A percentile compares a stretch with the other conserved stretches of the same genome.
These are phyloP conservation scores for Capronia coronata DNA, from an alignment of 2,329 filamentous ascomycete genomes.

Conservation along the genomic window DNA sequence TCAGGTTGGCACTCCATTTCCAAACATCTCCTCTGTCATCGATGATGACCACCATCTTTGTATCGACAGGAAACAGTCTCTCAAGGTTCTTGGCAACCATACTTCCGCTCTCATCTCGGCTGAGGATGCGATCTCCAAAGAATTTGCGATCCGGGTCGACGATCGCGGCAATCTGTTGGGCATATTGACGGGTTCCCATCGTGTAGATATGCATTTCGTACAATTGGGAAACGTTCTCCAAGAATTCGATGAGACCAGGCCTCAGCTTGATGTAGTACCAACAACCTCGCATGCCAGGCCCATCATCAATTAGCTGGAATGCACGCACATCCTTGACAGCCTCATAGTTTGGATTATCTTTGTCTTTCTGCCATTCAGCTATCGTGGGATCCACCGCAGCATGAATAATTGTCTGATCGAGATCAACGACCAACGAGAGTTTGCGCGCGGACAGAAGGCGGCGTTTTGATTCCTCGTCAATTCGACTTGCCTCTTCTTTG, in stretches of 20 bases:
- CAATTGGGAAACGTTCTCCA: conserved; percentile 67
- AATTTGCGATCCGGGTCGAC: conserved; percentile 84
- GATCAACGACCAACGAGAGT: conserved; percentile 87
- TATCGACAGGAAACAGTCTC: conserved; percentile 89
- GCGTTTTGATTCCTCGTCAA: conserved; percentile 79
- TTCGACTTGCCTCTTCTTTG: conserved; percentile 67
- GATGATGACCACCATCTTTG: conserved; percentile 98
- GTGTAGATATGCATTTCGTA: conserved; percentile 98
- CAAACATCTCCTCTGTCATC: conserved; percentile 96
- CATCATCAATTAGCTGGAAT: conserved; percentile 86
- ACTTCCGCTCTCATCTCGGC: conserved; percentile 92
- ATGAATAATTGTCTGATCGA: conserved; percentile 98
- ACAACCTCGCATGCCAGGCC: conserved; percentile 65
- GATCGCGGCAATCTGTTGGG: conserved; percentile 81
- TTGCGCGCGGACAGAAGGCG: conserved; percentile 74
- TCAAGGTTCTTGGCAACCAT: conserved; percentile 85
- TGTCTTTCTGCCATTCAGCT: conserved; percentile 88
- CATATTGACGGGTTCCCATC: conserved; percentile 97
- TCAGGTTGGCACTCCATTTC: conserved; percentile 85
- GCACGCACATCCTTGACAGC: conserved; percentile 81
- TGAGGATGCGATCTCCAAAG: conserved; percentile 91
- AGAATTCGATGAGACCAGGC: conserved; percentile 74
- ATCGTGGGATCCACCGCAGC: conserved; percentile 95
- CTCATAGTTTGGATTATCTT: conserved; percentile 80
- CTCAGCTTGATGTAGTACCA: conserved; percentile 99